Evolutionary conservation across 2,329 filamentous ascomycete genomes (phyloP), one percentile per base, ranked within the genome.

Genomic region (Phialophora tarda): DNA sequence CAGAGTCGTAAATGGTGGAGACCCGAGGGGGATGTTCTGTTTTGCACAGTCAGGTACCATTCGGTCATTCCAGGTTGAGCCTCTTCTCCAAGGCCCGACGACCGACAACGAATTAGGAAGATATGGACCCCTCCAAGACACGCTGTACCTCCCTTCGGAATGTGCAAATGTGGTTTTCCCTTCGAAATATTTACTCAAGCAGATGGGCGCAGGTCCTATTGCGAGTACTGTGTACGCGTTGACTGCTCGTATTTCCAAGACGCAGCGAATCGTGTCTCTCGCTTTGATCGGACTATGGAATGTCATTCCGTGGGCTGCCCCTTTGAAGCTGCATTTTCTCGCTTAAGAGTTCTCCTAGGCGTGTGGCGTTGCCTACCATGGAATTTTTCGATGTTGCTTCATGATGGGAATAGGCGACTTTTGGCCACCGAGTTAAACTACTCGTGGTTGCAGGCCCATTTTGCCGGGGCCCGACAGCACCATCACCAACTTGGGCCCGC

Each of bases 361-460:
- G 1, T n/a, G 38, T 44, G 38, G 38, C 38, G 38, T 21, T 44
- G 38, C 38, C 38, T n/a, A 17, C 12, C 38, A 44, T 44, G 38
- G 38, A n/a, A n/a, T 44, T 44, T 44, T 44, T 44, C 38, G 38
- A 17, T n/a, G 38, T 44, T n/a, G 38, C 38, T 44, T 44, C 38
- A 17, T 44, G 11, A 44, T 44, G 48, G 21, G 3, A 23, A 30
- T 51, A 26, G 28, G 44, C 57, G 28, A 34, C 48, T n/a, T 59
- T 59, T 59, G 17, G 8, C 38, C 38, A 44, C 17, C 38, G 5
- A 21, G 47, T 38, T 51, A 61, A 61, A 30, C 47, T 28, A 38
- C 21, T n/a, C 44, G 28, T 30, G 30, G 30, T 41, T 24, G 48
- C 30, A 61, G 59, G 47, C 59, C 38, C 32, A 54, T 61, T 61